Base-by-base conservation (phyloP, 2,329 filamentous ascomycete genomes). In the Aspergillus ochraceus region DNA sequence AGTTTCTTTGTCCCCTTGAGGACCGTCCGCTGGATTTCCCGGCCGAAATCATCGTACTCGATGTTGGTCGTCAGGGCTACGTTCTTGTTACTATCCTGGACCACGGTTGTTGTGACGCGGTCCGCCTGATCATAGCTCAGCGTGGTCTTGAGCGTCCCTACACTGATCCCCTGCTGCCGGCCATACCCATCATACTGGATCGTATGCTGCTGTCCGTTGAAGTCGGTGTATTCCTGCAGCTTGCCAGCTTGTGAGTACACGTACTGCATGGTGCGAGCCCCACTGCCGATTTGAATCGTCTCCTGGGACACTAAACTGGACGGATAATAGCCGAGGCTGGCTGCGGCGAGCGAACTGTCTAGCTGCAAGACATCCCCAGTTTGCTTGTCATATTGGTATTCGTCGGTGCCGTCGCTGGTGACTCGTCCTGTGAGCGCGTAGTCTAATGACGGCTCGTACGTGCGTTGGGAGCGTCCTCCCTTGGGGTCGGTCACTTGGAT, bases 201-300 rank as follows among this genome's bases (percentile, higher is more conserved):
- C 36, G n/a, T 6, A 36, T 59, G 47, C 22, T 59, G 29, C 47
- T 59, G n/a, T 4, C 61, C 58, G 29, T 63, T 39, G 6, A 55
- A 46, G 19, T 65, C 51, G 14, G 58, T 63, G 49, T 60, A 60
- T 5, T 47, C 12, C 9, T 52, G 59, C 11, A 57, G 53, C 32
- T 56, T 61, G 3, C 59, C 54, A 10, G 55, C 55, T 20, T 59
- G 57, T 17, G 63, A 62, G 36, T 63, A 61, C 0, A 39, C 36
- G 19, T 32, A 32, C 30, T 9, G 3, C 30, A 32, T 2, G 30
- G 30, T 9, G 30, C 30, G 30, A 11, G 30, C 30, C 30, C 30
- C 30, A 32, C 6, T 9, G 11, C 1, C 4, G 54, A 45, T 20
- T 17, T 50, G 49, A 4, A 57, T 24, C 2, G 11, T 55, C 29